Evolutionary conservation across 2,329 filamentous ascomycete species (phyloP), one percentile per base, ranked within the genome.

Genomic region (Capronia epimyces): DNA sequence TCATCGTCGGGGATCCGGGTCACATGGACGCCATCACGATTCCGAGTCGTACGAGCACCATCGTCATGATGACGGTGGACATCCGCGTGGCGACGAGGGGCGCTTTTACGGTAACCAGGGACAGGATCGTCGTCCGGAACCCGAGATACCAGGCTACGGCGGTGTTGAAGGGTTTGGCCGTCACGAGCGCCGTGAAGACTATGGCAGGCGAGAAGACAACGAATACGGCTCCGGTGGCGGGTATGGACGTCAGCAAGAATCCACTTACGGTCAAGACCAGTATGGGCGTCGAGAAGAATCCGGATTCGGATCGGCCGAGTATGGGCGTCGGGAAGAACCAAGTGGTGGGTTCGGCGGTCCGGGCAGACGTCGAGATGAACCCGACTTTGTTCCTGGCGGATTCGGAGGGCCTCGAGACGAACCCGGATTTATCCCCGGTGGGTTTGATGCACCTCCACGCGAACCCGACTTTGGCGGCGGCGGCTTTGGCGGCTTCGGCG

Each of bases 151-250:
- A 16, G 41, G 42, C 2, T 34, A 45, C 21, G 41, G 40, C n/a
- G 41, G 32, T 13, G 46, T 36, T 5, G 46, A 40, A 27, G 24
- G 41, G 20, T 49, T 45, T 13, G 41, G 45, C 27, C 42, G 36
- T 13, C 52, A 36, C 10, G 36, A 54, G 36, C 47, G 44, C 8
- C 49, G 48, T 37, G 27, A 55, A 50, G 37, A 50, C 31, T 44
- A 61, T 49, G 45, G 47, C 31, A 55, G 58, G 20, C 50, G 59
- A 43, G 34, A 46, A 21, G 47, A 48, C 34, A 52, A 50, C 27
- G 40, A 46, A 44, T 18, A 49, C 45, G 25, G 42, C 43, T 36
- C 24, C 13, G 10, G 20, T 24, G 32, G 46, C 18, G 45, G 31
- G 13, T 52, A 52, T 27, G 53, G 53, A 13, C 49, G 43, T 32